Conservation (phyloP, 345 rosid species). For the Populus tremula region DNA sequence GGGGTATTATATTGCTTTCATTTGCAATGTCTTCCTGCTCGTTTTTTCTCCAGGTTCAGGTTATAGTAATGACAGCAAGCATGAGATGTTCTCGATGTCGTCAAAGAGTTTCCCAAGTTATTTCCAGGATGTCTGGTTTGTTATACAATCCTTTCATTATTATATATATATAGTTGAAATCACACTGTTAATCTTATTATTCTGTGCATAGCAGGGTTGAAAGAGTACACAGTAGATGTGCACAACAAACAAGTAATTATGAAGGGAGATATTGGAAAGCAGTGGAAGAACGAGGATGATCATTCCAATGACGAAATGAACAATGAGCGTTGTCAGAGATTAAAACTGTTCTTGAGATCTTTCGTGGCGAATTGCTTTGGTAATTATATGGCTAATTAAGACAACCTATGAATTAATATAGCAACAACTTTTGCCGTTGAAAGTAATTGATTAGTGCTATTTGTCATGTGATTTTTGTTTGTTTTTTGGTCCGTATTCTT, state of each 20-base stretch:
- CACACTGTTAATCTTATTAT: background rate
- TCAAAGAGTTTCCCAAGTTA: slow-evolving; percentile 27
- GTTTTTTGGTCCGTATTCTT: too few species aligned
- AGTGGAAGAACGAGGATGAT: background rate
- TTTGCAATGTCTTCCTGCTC: background rate
- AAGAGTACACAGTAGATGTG: slow-evolving; percentile 44
- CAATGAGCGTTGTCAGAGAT: slow-evolving; percentile 1
- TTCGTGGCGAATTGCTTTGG: slow-evolving; percentile 15
- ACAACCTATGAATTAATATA: too few species aligned
- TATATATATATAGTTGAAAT: background rate
- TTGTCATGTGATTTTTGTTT: too few species aligned
- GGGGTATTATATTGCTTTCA: background rate
- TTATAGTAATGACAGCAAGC: slow-evolving; percentile 48
- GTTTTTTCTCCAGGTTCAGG: slow-evolving; percentile 43
- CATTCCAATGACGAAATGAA: background rate
- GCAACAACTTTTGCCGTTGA: too few species aligned
- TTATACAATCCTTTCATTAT: background rate
- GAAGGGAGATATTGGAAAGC: slow-evolving; percentile 34
- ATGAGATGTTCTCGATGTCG: slow-evolving; percentile 43
- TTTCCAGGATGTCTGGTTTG: slow-evolving; percentile 45
- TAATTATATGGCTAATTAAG: background rate
- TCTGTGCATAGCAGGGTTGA: slow-evolving; percentile 29
- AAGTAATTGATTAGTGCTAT: too few species aligned
- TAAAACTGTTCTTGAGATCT: slow-evolving; percentile 12
- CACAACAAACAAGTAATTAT: slow-evolving; percentile 36